Evolutionary conservation across 441 rosid genomes (phyloP).

Genomic region (Populus tomentosa): DNA sequence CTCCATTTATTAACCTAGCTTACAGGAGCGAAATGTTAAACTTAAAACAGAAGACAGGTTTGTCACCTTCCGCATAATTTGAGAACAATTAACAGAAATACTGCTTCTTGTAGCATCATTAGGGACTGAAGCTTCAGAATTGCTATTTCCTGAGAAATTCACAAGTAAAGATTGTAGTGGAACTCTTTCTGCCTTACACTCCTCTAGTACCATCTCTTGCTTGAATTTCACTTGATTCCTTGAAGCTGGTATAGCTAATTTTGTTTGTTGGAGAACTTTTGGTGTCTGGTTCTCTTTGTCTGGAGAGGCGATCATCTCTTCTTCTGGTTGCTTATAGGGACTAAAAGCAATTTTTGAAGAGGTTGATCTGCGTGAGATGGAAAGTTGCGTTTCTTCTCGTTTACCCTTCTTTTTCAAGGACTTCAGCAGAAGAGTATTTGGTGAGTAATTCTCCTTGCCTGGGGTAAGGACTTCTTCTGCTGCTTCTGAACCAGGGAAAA

Average conservation of each 20-base stretch:
- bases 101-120: constrained; percentile 29
- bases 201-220: constrained; percentile 21
- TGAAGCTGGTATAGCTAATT: constrained; percentile 16
- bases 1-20: neutral
- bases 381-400: constrained; percentile 32
- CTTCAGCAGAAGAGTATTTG: constrained; percentile 41
- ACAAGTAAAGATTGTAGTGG: constrained; percentile 50
- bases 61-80: constrained; percentile 19
- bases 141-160: constrained; percentile 27
- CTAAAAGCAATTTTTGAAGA: constrained; percentile 24
- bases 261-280: constrained; percentile 28
- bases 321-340: constrained; percentile 31
- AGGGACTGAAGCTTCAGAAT: constrained; percentile 25
- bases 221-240: constrained; percentile 31
- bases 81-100: constrained; percentile 18
- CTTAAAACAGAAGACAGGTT: constrained; percentile 29
- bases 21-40: neutral
- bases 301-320: constrained; percentile 27
- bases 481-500: constrained; percentile 31
- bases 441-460: constrained; percentile 78
- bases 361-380: constrained; percentile 14
- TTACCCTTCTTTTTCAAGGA: constrained; percentile 41
- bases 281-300: constrained; percentile 52
- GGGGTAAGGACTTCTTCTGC: constrained; percentile 58
- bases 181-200: constrained; percentile 37